Conservation (phyloP, 2,329 filamentous ascomycete genomes). For the Sporothrix pallida region DNA sequence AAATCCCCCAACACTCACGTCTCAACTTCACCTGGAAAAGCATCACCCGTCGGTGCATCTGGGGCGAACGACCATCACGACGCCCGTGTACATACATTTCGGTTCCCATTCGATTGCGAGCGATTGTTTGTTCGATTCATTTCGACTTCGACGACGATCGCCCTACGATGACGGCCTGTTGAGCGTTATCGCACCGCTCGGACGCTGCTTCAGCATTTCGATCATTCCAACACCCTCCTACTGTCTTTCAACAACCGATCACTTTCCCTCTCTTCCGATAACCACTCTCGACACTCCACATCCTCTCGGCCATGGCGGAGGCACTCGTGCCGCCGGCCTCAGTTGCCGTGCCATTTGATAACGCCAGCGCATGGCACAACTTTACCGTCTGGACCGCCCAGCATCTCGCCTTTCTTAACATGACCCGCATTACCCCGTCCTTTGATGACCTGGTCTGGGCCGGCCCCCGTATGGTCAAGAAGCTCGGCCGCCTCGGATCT, state of each 20-base stretch:
- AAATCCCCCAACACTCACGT: not conserved
- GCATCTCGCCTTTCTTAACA: constrained; percentile 50
- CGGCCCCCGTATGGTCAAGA: constrained; percentile 72
- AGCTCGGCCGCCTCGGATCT: constrained; percentile 69
- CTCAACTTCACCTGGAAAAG: constrained; percentile 3
- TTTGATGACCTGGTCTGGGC: constrained; percentile 72
- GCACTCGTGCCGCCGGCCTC: constrained; percentile 39
- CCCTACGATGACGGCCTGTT: constrained; percentile 29
- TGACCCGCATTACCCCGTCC: constrained; percentile 64
- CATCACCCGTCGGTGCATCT: not conserved
- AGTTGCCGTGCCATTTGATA: constrained; percentile 45
- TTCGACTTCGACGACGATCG: not conserved
- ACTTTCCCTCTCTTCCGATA: not conserved
- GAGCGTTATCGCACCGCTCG: constrained; percentile 26
- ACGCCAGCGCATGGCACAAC: constrained; percentile 57
- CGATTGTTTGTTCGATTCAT: not conserved
- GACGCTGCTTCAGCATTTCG: constrained; percentile 16
- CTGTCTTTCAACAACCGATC: not conserved
- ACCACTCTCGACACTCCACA: not conserved
- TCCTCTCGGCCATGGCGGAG: constrained; percentile 36
- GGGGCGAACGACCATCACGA: not conserved
- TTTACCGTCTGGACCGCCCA: constrained; percentile 60
- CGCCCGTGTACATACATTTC: not conserved
- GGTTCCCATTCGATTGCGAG: too few species aligned
- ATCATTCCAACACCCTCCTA: not conserved